Conservation (phyloP, 108 stramenopile genomes). For the Nannochloropsis gaditana region DNA sequence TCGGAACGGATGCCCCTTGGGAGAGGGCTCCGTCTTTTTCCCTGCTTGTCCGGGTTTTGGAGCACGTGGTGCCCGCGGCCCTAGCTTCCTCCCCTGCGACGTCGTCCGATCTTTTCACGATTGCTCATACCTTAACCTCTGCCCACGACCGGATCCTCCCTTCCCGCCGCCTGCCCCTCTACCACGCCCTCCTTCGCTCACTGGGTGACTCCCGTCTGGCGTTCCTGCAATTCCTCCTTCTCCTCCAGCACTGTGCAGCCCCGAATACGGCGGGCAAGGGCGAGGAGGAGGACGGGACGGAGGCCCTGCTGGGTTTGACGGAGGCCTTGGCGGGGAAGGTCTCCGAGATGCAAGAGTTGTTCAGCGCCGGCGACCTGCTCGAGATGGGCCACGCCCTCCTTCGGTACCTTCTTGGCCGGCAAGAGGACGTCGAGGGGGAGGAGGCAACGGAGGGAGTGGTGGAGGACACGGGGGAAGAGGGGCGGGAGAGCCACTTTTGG, state of each 20-base stretch:
- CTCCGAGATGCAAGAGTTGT: neutral
- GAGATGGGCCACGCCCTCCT: neutral
- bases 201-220: neutral
- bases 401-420: neutral
- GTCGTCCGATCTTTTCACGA: neutral
- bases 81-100: neutral
- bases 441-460: neutral
- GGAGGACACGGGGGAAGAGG: neutral
- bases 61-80: neutral
- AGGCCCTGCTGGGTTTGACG: neutral
- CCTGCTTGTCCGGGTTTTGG: neutral
- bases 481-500: neutral
- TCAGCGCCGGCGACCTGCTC: neutral
- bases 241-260: neutral
- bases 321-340: neutral
- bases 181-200: conserved; percentile 8
- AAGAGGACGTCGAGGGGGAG: neutral
- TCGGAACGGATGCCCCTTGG: neutral
- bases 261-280: neutral
- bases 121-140: neutral
- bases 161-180: neutral
- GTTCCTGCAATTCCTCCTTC: neutral
- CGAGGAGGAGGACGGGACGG: neutral
- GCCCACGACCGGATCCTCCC: neutral
- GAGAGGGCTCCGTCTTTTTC: neutral